Evolutionary conservation across 2,329 filamentous ascomycete species (phyloP), one percentile per base, ranked within the genome.

Genomic region (Plectosphaerella plurivora): DNA sequence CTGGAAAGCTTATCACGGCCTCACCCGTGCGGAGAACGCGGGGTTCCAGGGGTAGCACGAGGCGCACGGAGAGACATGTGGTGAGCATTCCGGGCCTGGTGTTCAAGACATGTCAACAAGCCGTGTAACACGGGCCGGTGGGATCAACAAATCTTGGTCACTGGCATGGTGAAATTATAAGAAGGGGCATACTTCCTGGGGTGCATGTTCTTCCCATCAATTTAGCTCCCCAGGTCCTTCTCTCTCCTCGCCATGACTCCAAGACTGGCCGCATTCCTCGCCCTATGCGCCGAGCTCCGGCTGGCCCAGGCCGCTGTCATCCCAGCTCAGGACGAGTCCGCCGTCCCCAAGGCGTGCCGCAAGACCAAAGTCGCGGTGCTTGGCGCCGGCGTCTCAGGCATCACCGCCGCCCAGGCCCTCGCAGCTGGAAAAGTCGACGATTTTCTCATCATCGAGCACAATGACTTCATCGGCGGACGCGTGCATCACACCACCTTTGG

Each of bases 371-470:
- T 75, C 7, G 69, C 67, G 6, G 67, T 76, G 25, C 65, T 76
- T 37, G 84, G 84, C 35, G 84, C 77, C 14, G 84, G 84, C 12
- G 78, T 83, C 51, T 76, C 83, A 1, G 84, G 84, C 6, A 81
- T 87, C 41, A 81, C 83, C 12, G 82, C 84, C 14, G 83, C 83
- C 20, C 82, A 88, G 73, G 75, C 83, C 3, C 65, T 88, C 6
- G 66, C 73, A 5, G 85, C 88, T 51, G 74, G 76, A 3, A 86
- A 82, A 0, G 69, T 88, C 6, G 68, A 73, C 0, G 83, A 88
- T 54, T 88, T 88, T 53, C 50, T 88, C 8, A 83, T 88, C 46
- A 65, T 88, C 3, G 85, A 88, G 55, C 81, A 83, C 54, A 82
- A 83, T 12, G 71, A 78, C 53, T 73, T 78, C 12, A 78, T 88